phyloP scores from a whole-genome alignment of 1,139 yeast species.

The Nadsonia starkeyi-henricii region DNA sequence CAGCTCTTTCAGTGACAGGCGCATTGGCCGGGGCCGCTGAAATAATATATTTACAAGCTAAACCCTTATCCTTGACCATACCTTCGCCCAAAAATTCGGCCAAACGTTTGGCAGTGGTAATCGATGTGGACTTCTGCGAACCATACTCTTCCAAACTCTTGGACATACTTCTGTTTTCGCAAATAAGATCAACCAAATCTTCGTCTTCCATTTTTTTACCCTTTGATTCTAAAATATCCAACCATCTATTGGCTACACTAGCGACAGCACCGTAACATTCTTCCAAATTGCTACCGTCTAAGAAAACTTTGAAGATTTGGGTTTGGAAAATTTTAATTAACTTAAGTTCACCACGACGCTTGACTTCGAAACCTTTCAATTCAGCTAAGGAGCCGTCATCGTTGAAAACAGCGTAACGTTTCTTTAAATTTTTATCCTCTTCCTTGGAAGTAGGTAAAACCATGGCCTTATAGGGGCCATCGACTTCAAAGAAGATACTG shows the following conservation, averaged over 20 bases:
- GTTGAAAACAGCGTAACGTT: slow-evolving; percentile 93
- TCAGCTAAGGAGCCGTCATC: slow-evolving; percentile 91
- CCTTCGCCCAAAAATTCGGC: slow-evolving; percentile 96
- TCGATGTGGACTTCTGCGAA: slow-evolving; percentile 83
- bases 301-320: slow-evolving; percentile 80
- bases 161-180: slow-evolving; percentile 94
- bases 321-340: slow-evolving; percentile 89
- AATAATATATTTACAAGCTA: slow-evolving; percentile 89
- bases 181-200: slow-evolving; percentile 84
- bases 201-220: slow-evolving; percentile 87
- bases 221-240: slow-evolving; percentile 78
- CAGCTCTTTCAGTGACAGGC: slow-evolving; percentile 86
- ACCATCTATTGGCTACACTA: slow-evolving; percentile 86
- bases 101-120: slow-evolving; percentile 83
- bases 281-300: slow-evolving; percentile 69
- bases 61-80: slow-evolving; percentile 93
- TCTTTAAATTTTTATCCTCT: slow-evolving; percentile 93
- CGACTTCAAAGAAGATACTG: slow-evolving; percentile 94
- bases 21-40: slow-evolving; percentile 72
- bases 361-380: slow-evolving; percentile 90
- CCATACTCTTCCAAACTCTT: slow-evolving; percentile 83
- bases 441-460: slow-evolving; percentile 92
- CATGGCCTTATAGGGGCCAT: slow-evolving; percentile 98
- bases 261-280: slow-evolving; percentile 85
- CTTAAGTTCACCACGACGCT: slow-evolving; percentile 92